Base-by-base conservation (phyloP, 345 rosid species). In the Bruguiera gymnorhiza region DNA sequence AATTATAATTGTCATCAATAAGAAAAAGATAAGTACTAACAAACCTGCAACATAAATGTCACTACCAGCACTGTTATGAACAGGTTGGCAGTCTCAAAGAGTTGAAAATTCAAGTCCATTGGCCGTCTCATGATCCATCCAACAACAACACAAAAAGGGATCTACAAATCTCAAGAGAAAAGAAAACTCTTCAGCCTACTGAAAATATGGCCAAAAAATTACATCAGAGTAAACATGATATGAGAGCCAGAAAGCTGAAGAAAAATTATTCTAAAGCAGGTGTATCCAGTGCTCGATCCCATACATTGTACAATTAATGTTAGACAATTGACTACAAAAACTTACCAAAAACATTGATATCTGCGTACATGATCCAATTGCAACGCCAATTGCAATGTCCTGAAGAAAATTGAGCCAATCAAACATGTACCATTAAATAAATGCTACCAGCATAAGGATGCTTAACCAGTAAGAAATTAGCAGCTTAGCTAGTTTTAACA, bases 361-460 rank as follows among this genome's bases (percentile, higher is more conserved):
- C 80, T 92, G 94, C 13, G 92, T 92, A 18, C 94, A 89, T 26
- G 97, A 92, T 52, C 97, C 97, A 73, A 89, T 89, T 63, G 97
- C 97, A 80, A 92, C 94, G 79, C 96, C 94, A 78, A 92, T 61
- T 37, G 97, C 84, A 54, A 92, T 79, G 74, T 92, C 97, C 97
- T 92, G 81, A n/a, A 67, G 11, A 67, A 55, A 21, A 6, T 20
- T 1, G 2, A 32, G 54, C 6, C 36, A 21, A 15, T 46, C 11
- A 46, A 29, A 19, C 19, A 43, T 43, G 50, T 13, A 37, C 8
- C 11, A 9, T 8, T 37, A 10, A 37, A 37, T 8, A 37, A 37
- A 37, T 37, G 43, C 43, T 37, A 37, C 43, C 0, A 53, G 57
- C 10, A 19, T 23, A n/a, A 19, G 10, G 8, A 19, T 53, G 26